Conservation (phyloP, 208 protist genomes). For the Acanthamoeba triangularis region DNA sequence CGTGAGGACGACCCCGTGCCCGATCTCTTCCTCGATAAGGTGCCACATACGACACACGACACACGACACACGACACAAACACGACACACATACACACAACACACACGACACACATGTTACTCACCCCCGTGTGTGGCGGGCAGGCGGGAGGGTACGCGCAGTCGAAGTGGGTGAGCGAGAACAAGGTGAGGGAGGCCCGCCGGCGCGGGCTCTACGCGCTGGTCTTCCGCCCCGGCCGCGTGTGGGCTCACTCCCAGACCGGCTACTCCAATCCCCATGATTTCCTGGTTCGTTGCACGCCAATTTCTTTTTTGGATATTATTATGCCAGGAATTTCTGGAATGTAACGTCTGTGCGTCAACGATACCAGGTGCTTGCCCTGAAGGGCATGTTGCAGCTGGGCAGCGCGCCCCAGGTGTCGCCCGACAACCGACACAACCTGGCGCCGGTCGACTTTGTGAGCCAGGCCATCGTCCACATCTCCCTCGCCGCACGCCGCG, state of each 20-base stretch:
- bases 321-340: not conserved
- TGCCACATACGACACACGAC: not conserved
- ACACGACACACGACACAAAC: not conserved
- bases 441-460: constrained; percentile 67
- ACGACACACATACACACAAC: not conserved
- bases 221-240: constrained; percentile 15
- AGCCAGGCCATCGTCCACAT: not conserved
- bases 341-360: not conserved
- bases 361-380: not conserved
- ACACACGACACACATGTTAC: no score
- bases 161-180: constrained; percentile 52
- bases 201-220: not conserved
- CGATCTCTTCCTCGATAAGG: constrained; percentile 42
- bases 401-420: not conserved
- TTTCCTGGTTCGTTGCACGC: constrained; percentile 37
- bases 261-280: constrained; percentile 58
- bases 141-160: constrained; percentile 50
- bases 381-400: constrained; percentile 8
- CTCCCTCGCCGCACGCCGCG: not conserved
- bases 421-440: not conserved
- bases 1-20: constrained; percentile 68
- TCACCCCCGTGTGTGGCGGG: no score
- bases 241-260: not conserved
- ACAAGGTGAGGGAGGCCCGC: not conserved
- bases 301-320: not conserved